phyloP scores from a whole-genome alignment of 257 asterid genomes.

The Petunia secreta region DNA sequence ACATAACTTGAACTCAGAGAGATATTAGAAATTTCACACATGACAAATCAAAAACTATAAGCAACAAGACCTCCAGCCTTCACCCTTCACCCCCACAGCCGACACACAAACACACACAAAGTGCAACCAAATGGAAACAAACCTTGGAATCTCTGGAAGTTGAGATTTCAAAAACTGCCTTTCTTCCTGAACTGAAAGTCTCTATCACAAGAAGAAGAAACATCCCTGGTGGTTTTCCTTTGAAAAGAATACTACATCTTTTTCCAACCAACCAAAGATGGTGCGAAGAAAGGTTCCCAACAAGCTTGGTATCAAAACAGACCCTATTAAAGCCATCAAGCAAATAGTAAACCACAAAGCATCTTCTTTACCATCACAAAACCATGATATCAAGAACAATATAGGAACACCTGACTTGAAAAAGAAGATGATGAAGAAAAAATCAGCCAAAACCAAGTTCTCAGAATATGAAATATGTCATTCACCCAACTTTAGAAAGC shows the following conservation, averaged over 20 bases:
- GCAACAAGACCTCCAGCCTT: constrained; percentile 1
- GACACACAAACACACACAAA: constrained; percentile 15
- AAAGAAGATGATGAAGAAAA: constrained; percentile 88
- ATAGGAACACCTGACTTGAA: constrained; percentile 49
- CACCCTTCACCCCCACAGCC: constrained; percentile 19
- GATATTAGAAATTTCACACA: not conserved
- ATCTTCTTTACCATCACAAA: constrained; percentile 37
- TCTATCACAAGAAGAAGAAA: constrained; percentile 21
- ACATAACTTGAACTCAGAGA: too few species aligned
- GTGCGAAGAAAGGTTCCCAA: constrained; percentile 67
- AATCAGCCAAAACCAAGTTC: constrained; percentile 56
- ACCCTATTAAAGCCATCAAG: constrained; percentile 39
- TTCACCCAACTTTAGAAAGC: constrained; percentile 28
- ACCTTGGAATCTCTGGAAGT: constrained; percentile 46
- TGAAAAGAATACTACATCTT: constrained; percentile 36
- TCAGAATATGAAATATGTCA: constrained; percentile 29
- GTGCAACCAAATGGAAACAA: constrained; percentile 31
- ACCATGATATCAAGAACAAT: constrained; percentile 50
- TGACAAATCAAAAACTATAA: constrained; percentile 37
- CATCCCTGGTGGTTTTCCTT: constrained; percentile 32
- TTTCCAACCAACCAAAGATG: constrained; percentile 42
- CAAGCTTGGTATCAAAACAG: constrained; percentile 50
- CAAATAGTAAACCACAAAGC: constrained; percentile 38
- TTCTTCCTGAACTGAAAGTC: constrained; percentile 32
- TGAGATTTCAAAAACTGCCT: constrained; percentile 37